Percentiles rank a stretch among this genome's conserved stretches.
Conservation (phyloP, 2,329 filamentous ascomycete species). For the Penicillium sp. region DNA sequence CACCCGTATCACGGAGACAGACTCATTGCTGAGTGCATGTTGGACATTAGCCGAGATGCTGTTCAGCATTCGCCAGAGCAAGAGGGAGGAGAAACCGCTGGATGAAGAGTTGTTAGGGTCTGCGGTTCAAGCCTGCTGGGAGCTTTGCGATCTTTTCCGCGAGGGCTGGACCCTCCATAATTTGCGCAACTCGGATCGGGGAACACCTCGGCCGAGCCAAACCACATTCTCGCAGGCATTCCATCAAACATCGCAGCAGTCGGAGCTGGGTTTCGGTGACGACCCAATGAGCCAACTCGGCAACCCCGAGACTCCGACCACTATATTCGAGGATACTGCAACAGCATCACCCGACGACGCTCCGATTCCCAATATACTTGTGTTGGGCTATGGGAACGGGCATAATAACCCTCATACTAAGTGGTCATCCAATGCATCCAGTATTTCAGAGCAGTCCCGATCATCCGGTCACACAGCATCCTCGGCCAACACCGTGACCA, state of each 20-base stretch:
- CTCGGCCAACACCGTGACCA: constrained; percentile 44
- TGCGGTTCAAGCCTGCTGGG: constrained; percentile 91
- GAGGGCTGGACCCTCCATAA: constrained; percentile 83
- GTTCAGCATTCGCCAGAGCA: constrained; percentile 82
- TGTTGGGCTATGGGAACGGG: constrained; percentile 68
- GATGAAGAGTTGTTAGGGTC: constrained; percentile 84
- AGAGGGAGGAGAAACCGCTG: constrained; percentile 65
- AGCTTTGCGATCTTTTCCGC: constrained; percentile 87
- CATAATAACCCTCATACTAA: constrained; percentile 47
- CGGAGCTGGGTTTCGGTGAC: constrained; percentile 32
- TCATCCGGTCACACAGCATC: constrained; percentile 50
- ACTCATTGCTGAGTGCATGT: constrained; percentile 78
- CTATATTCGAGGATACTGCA: constrained; percentile 90
- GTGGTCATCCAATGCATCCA: constrained; percentile 80
- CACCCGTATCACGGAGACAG: constrained; percentile 73
- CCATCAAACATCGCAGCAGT: constrained; percentile 48
- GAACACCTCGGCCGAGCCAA: constrained; percentile 79
- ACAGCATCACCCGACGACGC: constrained; percentile 78
- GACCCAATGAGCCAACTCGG: constrained; percentile 25
- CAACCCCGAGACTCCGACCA: constrained; percentile 83
- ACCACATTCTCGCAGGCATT: constrained; percentile 64
- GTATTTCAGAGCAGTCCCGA: constrained; percentile 75
- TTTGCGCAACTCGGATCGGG: constrained; percentile 67
- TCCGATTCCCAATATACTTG: constrained; percentile 80
- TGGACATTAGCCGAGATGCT: constrained; percentile 92